Evolutionary conservation across 2,329 filamentous ascomycete species (phyloP).

Genomic region (Polytolypa hystricis): DNA sequence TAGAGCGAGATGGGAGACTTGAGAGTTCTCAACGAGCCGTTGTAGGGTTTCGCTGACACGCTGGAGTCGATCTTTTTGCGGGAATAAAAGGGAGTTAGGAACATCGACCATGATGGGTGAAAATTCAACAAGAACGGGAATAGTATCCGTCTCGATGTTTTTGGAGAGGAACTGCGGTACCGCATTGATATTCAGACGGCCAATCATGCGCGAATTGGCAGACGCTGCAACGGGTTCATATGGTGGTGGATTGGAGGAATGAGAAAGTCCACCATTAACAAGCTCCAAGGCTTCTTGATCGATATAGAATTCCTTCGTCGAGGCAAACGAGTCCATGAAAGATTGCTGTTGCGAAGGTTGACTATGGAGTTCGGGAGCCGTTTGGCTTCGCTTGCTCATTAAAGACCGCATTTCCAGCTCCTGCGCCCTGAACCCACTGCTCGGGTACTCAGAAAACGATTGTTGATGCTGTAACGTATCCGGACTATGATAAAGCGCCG

Average conservation of each 20-base stretch:
- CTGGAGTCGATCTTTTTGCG: slow-evolving; percentile 22
- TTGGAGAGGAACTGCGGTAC: slow-evolving; percentile 20
- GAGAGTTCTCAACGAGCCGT: slow-evolving; percentile 30
- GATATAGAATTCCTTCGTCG: slow-evolving; percentile 26
- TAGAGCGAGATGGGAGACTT: slow-evolving; percentile 31
- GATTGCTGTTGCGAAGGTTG: slow-evolving; percentile 1
- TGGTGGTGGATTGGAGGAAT: slow-evolving; percentile 31
- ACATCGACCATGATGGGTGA: slow-evolving; percentile 30
- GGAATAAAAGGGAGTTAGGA: slow-evolving; percentile 19
- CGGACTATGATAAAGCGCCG: slow-evolving; percentile 22
- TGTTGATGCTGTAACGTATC: slow-evolving; percentile 29
- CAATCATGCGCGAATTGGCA: slow-evolving; percentile 31
- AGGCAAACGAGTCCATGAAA: slow-evolving; percentile 16
- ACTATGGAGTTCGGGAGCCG: too few species aligned
- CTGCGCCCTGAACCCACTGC: slow-evolving; percentile 11
- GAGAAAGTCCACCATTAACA: slow-evolving; percentile 23
- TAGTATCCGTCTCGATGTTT: slow-evolving; percentile 23
- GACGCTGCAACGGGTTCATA: slow-evolving; percentile 33
- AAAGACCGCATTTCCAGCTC: too few species aligned
- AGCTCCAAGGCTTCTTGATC: slow-evolving; percentile 30
- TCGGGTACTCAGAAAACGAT: slow-evolving; percentile 14
- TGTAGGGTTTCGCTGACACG: slow-evolving; percentile 29
- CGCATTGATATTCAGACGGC: slow-evolving; percentile 29
- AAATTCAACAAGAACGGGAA: slow-evolving; percentile 33
- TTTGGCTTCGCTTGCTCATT: too few species aligned